A percentile compares a stretch with the other conserved stretches of the same genome.
These are phyloP conservation scores for Coemansia umbellata DNA, from an alignment of 192 early-diverging fungal genomes.

Conservation along the genomic window DNA sequence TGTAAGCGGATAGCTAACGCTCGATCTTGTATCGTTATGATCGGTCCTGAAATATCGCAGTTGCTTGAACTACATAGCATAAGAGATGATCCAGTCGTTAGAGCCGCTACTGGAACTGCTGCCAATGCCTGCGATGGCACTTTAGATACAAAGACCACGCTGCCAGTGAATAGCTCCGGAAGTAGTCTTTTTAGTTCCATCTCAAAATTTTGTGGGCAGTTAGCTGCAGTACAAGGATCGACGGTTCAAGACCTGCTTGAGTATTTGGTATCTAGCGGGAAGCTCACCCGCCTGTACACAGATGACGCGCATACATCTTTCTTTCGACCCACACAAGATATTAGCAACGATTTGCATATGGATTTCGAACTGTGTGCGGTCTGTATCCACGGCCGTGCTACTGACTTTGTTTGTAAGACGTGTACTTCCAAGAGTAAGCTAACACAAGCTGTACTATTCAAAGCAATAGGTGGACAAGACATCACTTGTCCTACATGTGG, in stretches of 20 bases:
- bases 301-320: slow-evolving; percentile 18
- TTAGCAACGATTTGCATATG: not conserved
- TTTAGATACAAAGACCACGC: not conserved
- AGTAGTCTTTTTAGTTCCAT: slow-evolving; percentile 6
- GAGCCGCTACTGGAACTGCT: not conserved
- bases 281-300: slow-evolving; percentile 23
- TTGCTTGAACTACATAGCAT: slow-evolving; percentile 5
- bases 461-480: slow-evolving; percentile 13
- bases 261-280: not conserved
- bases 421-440: slow-evolving; percentile 30
- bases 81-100: not conserved
- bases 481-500: slow-evolving; percentile 27
- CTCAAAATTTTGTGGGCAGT: slow-evolving; percentile 22
- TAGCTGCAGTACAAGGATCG: slow-evolving; percentile 7
- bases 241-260: slow-evolving; percentile 7
- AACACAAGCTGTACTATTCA: slow-evolving; percentile 39
- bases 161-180: too few relatives aligned
- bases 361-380: slow-evolving; percentile 21
- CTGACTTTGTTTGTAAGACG: slow-evolving; percentile 19
- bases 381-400: slow-evolving; percentile 17
- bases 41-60: slow-evolving; percentile 7
- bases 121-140: not conserved
- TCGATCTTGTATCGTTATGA: slow-evolving; percentile 28
- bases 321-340: slow-evolving; percentile 3
- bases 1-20: slow-evolving; percentile 3